A percentile compares a stretch with the other conserved stretches of the same genome.
These are phyloP conservation scores for Cryptococcus jaspeensis DNA, from an alignment of 1,284 basidiomycete genomes.

Conservation along the genomic window DNA sequence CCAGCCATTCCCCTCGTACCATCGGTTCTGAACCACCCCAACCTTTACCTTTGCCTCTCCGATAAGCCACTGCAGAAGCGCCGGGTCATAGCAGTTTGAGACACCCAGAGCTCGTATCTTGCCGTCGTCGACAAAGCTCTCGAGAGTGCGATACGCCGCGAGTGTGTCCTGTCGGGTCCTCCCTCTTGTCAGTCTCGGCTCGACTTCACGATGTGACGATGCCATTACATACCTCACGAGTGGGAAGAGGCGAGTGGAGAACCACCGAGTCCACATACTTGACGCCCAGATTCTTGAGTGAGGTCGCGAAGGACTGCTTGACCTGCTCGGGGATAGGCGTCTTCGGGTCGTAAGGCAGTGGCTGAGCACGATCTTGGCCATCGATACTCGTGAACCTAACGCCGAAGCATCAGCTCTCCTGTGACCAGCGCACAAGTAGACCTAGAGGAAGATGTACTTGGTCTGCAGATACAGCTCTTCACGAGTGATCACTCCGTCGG, in stretches of 20 bases:
- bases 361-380: constrained; percentile 67
- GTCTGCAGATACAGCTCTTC: constrained; percentile 70
- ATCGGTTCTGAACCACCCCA: constrained; percentile 74
- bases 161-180: constrained; percentile 54
- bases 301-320: constrained; percentile 61
- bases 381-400: constrained; percentile 66
- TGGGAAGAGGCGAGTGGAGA: constrained; percentile 70
- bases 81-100: constrained; percentile 70
- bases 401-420: neutral
- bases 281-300: constrained; percentile 65
- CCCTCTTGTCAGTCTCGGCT: neutral
- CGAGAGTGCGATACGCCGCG: constrained; percentile 65
- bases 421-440: too few species aligned
- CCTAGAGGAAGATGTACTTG: constrained; percentile 56
- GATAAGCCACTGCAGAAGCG: constrained; percentile 58
- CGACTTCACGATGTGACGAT: neutral
- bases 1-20: constrained; percentile 77
- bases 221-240: constrained; percentile 46
- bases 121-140: constrained; percentile 62
- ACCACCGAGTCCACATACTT: constrained; percentile 71
- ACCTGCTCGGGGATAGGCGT: constrained; percentile 63
- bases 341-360: constrained; percentile 67
- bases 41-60: constrained; percentile 56
- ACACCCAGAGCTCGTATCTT: constrained; percentile 66
- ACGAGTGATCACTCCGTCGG: constrained; percentile 60